Evolutionary conservation across 257 asterid genomes (phyloP), one percentile per base, ranked within the genome.

Genomic region (Voacanga thouarsii): DNA sequence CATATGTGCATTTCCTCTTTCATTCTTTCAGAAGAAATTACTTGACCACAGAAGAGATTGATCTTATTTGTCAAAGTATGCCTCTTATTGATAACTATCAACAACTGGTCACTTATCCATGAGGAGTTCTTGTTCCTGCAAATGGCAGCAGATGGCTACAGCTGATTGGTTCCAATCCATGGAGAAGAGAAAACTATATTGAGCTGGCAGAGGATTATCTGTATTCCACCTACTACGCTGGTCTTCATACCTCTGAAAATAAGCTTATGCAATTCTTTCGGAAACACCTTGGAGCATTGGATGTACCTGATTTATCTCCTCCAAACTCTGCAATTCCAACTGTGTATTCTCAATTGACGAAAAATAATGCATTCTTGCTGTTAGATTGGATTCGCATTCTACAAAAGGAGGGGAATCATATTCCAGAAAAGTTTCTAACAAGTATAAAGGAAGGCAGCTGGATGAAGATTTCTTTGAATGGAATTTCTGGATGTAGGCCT

Each of bases 161-260:
- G 80, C 71, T 84, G 33, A 79, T 84, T 76, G 88, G 84, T 73
- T 82, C 84, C 53, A 84, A 82, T 72, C 86, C 84, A 5, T 84
- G 86, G 88, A 84, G 75, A 79, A 26, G 49, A 8, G 70, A 55
- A 55, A 82, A 80, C 63, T 84, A 76, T 49, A 73, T 79, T 76
- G 88, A 82, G 76, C 80, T 84, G 5, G 86, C 84, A 50, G 84
- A 79, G 64, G 86, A 77, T 41, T 84, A 84, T 50, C 53, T 84
- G 80, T 65, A 65, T 50, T 79, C 86, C 12, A 57, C 82, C 24
- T 6, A 44, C 30, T 47, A 76, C 73, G 88, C 82, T 76, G 88
- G 83, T 74, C 33, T 60, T 66, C 21, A n/a, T 60, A 72, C 71
- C 49, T 28, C 72, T 47, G 80, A 75, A 49, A n/a, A 82, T 24